A percentile compares a stretch with the other conserved stretches of the same genome.
These are phyloP conservation scores for Nowakowskiella sp. DNA, from an alignment of 192 early-diverging fungal species.

Conservation along the genomic window DNA sequence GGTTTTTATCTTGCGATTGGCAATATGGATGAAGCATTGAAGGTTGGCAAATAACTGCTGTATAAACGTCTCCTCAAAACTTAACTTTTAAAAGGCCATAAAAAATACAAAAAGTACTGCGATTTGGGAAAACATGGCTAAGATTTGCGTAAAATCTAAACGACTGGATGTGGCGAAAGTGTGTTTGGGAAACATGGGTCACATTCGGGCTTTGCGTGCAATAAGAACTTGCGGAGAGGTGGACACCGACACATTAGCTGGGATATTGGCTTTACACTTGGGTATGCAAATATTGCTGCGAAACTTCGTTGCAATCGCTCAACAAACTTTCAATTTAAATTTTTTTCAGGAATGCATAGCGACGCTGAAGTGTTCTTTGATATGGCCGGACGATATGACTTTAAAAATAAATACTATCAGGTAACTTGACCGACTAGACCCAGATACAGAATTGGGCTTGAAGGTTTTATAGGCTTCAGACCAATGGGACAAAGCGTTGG, in stretches of 20 bases:
- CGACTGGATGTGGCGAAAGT: constrained; percentile 27
- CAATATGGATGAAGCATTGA: constrained; percentile 42
- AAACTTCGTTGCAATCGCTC: constrained; percentile 3
- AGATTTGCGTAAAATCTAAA: constrained; percentile 40
- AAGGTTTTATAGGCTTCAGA: constrained; percentile 6
- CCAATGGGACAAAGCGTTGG: constrained; percentile 41
- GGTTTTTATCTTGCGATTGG: constrained; percentile 38
- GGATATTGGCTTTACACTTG: constrained; percentile 18
- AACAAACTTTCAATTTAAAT: not conserved
- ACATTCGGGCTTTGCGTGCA: constrained; percentile 27
- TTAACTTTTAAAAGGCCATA: constrained; percentile 24
- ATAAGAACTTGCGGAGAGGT: constrained; percentile 5
- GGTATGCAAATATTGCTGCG: constrained; percentile 17
- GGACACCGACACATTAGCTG: constrained; percentile 3
- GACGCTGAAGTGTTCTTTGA: constrained; percentile 31
- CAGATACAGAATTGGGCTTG: not conserved
- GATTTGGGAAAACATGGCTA: constrained; percentile 43
- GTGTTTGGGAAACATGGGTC: constrained; percentile 37
- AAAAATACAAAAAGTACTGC: constrained; percentile 30
- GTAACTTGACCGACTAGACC: constrained; percentile 8
- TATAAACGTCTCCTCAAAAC: too few species aligned
- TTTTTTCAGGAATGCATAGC: constrained; percentile 22
- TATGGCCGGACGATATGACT: constrained; percentile 22
- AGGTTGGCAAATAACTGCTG: constrained; percentile 22
- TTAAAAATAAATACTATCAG: constrained; percentile 36